Base-by-base conservation (phyloP, 768 basidiomycete species). In the Peribolospora kevripleyi region DNA sequence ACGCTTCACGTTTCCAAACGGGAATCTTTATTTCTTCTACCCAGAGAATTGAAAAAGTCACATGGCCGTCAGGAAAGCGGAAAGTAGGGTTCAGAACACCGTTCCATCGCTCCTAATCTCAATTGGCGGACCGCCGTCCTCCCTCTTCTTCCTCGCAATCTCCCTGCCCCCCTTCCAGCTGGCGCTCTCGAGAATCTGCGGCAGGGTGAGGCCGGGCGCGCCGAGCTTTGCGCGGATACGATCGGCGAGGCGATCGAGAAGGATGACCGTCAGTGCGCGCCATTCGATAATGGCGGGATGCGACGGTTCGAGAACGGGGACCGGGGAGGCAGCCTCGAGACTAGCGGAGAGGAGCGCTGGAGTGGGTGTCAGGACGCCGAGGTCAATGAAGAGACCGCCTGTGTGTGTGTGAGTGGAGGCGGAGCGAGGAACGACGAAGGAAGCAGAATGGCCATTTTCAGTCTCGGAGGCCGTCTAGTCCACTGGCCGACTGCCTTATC, bases 161-260 rank as follows among this genome's bases (percentile, higher is more conserved):
- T 91, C 86, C 4, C 91, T 72, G 3, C 91, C 91, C 59, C 86
- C 87, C 64, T 90, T 91, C 91, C 91, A 98, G 0, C 88, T 97
- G 2, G 88, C 90, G 52, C 80, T 79, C 68, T 97, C 91, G 42
- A 98, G 71, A 0, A 95, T 78, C 65, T 95, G 91, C 0, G 87
- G 81, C 6, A 90, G 75, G 0, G 76, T 74, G 37, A 95, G 73
- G 49, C 78, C 70, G 1, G 25, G 25, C 1, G 72, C 69, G 3
- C 70, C 68, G 52, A 84, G 70, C 57, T 76, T 72, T 53, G 65
- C 61, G 48, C 84, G 78, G 57, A 95, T 78, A 11, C 73, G 72
- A 42, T 75, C 69, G 0, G 82, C 82, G 54, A 87, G 76, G 56
- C 82, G 78, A 67, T 93, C 87, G 84, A 98, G 72, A 65, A 81